Base-by-base conservation (phyloP, 2,329 filamentous ascomycete genomes). In the Chrysosporium keratinophilum region DNA sequence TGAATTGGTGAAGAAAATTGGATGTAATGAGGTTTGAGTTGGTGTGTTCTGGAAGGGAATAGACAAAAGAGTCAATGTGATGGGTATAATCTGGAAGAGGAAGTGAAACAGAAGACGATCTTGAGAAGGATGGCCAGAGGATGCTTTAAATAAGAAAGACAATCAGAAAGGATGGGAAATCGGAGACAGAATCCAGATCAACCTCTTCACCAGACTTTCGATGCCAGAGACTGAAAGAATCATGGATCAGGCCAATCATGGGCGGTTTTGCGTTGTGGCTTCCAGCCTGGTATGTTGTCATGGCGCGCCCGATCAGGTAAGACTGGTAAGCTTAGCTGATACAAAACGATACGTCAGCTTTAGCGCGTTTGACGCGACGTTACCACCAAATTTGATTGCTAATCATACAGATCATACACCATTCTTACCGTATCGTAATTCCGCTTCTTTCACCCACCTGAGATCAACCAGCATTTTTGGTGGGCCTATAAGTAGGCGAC, bases 1-100 rank as follows among this genome's bases (percentile, higher is more conserved):
- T 96, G 85, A 81, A 71, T 62, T 56, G 14, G 34, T n/a, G n/a
- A n/a, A 56, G 59, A 58, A 44, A 46, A 58, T 56, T 49, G 37
- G 56, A 54, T 20, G 57, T 54, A 39, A 47, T 45, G 56, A 57
- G 59, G 3, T 59, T 62, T 61, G 58, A 60, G 57, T 14, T 10
- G 17, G 60, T 56, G 48, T 53, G 53, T 59, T 60, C 60, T 58
- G 54, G 56, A 58, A 64, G 61, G 60, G 58, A 60, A 56, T 58
- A 63, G 63, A 63, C 57, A 57, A 43, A 31, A 37, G 28, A 3
- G 54, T 20, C 7, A 19, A 55, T 17, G 15, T 15, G 49, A 54
- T 17, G 50, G 31, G 31, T 57, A 34, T 55, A 28, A 28, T 28
- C 23, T 28, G 56, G 58, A 59, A 59, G 58, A 50, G 50, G 55